phyloP scores from a whole-genome alignment of 1,139 yeast species.

The Lodderomyces oxycetoniae region DNA sequence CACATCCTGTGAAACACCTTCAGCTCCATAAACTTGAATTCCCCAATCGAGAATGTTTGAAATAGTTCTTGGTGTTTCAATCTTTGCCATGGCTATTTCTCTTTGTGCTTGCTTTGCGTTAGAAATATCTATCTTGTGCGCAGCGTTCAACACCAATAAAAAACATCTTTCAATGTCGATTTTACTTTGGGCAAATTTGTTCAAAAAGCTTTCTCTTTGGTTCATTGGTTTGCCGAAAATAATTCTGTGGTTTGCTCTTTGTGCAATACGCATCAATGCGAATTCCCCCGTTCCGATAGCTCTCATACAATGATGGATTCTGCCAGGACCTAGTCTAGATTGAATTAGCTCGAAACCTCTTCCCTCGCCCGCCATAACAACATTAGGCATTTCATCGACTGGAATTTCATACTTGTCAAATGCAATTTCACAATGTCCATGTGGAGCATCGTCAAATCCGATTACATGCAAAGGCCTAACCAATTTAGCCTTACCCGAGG shows the following conservation, averaged over 20 bases:
- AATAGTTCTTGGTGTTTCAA: conserved; percentile 59
- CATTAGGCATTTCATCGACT: conserved; percentile 31
- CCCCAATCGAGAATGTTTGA: conserved; percentile 59
- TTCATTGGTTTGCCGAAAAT: conserved; percentile 57
- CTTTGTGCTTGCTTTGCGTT: conserved; percentile 54
- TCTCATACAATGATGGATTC: conserved; percentile 75
- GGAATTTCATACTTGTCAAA: conserved; percentile 52
- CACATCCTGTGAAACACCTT: conserved; percentile 63
- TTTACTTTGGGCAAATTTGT: conserved; percentile 51
- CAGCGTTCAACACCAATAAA: conserved; percentile 59
- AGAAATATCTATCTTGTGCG: conserved; percentile 55
- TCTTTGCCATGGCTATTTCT: conserved; percentile 68
- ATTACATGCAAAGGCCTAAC: conserved; percentile 55
- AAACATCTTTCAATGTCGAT: conserved; percentile 57
- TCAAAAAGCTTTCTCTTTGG: conserved; percentile 50
- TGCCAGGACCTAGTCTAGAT: conserved; percentile 68
- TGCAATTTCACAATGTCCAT: conserved; percentile 63
- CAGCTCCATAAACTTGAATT: conserved; percentile 66
- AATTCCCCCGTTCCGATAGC: conserved; percentile 63
- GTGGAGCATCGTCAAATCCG: conserved; percentile 72
- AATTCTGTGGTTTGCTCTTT: conserved; percentile 51
- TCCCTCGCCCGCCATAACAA: conserved; percentile 48
- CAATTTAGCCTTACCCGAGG: conserved; percentile 48
- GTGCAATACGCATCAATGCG: conserved; percentile 49
- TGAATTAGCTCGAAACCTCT: conserved; percentile 67